Base-by-base conservation (phyloP, 2,329 filamentous ascomycete species). In the Fusarium sp. region DNA sequence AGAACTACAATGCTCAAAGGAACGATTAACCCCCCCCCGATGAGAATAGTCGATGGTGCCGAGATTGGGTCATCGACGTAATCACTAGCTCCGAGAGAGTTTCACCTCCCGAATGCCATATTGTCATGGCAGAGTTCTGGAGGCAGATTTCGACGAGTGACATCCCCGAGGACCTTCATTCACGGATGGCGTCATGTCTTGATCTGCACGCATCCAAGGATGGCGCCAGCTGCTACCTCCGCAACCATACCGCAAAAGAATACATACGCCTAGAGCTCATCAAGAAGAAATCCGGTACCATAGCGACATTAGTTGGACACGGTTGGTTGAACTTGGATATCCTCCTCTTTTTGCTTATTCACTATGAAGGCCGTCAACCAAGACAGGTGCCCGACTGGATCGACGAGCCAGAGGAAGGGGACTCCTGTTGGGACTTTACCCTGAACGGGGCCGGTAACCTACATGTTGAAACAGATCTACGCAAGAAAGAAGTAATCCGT, bases 251-350 rank as follows among this genome's bases (percentile, higher is more conserved):
- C 1, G 9, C 14, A 38, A 60, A 52, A n/a, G 63, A 65, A 58
- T 65, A 65, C 20, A 54, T 65, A 17, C 33, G 63, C 10, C 25
- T 65, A n/a, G 56, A 65, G 25, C 1, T 60, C 5, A n/a, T 40
- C 10, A 27, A 47, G 11, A 17, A 27, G 4, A 7, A 15, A 27
- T 10, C 11, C n/a, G 33, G 40, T 0, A 57, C n/a, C 4, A 15
- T 33, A 65, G 43, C 59, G 4, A 33, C 33, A 12, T n/a, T 54
- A 1, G 3, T 22, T 11, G 63, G 63, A 6, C 30, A 40, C 2
- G 14, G 8, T 6, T 65, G 63, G 56, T 35, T 65, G 15, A 65
- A 56, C 3, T 17, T 65, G 63, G 63, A 60, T 27, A 27, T 60
- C 17, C 38, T 65, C 3, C 56, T 65, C 15, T 22, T 65, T 17